Conservation (phyloP, 352 stramenopile species). For the Pythium scleroteichum region DNA sequence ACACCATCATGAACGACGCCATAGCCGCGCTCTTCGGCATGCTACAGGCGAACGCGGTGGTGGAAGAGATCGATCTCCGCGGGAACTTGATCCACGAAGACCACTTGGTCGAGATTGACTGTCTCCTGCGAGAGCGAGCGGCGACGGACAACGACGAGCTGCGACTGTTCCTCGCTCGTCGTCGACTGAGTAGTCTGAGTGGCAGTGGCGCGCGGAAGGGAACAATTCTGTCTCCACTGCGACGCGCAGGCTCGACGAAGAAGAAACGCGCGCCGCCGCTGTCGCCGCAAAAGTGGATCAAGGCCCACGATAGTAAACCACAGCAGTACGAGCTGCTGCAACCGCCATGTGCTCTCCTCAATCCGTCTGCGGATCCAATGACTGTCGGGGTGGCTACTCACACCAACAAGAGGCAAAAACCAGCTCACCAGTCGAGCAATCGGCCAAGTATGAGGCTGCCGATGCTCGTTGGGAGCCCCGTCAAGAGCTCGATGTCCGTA, state of each 20-base stretch:
- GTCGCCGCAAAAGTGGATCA: slow-evolving; percentile 59
- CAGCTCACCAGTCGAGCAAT: not conserved
- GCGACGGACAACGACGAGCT: slow-evolving; percentile 37
- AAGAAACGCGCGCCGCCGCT: slow-evolving; percentile 27
- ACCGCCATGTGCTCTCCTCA: slow-evolving; percentile 22
- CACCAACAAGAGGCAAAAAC: slow-evolving; percentile 24
- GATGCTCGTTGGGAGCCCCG: not conserved
- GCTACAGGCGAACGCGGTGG: slow-evolving; percentile 43
- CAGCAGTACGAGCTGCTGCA: slow-evolving; percentile 7
- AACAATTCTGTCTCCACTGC: slow-evolving; percentile 8
- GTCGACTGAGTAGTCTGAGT: slow-evolving; percentile 30
- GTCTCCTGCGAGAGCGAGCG: slow-evolving; percentile 34
- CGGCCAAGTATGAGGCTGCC: slow-evolving; percentile 1
- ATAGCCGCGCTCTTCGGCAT: slow-evolving; percentile 30
- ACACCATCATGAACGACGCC: slow-evolving; percentile 59
- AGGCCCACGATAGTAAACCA: slow-evolving; percentile 5
- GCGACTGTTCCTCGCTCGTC: slow-evolving; percentile 48
- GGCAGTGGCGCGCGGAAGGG: not conserved
- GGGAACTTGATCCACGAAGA: slow-evolving; percentile 62
- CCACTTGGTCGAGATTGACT: slow-evolving; percentile 33
- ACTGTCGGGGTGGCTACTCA: not conserved
- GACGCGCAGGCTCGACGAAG: slow-evolving; percentile 11
- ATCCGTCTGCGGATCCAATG: not conserved
- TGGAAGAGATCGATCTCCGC: slow-evolving; percentile 46
- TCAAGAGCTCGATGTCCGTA: not conserved